phyloP scores from a whole-genome alignment of 768 basidiomycete genomes.

The Leucosporidium yakuticum region DNA sequence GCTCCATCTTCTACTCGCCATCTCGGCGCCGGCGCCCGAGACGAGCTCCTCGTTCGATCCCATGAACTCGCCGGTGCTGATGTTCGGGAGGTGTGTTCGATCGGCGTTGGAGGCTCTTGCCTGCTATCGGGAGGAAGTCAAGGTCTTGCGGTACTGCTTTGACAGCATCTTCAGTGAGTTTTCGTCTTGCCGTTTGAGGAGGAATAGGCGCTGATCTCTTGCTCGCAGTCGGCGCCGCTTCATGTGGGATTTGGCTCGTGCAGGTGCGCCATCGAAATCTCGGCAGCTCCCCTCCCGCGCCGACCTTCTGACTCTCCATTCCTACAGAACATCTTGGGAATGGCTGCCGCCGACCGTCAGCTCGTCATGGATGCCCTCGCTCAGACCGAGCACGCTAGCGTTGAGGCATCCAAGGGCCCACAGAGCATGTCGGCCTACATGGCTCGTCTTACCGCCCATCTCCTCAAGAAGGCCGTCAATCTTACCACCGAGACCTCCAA shows the following conservation, averaged over 20 bases:
- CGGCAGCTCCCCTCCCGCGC: neutral
- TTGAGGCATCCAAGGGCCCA: neutral
- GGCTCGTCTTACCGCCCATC: neutral
- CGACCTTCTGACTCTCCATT: neutral
- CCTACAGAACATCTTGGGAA: too few species aligned
- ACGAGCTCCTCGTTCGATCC: neutral
- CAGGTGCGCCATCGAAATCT: conserved; percentile 2
- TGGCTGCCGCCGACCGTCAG: too few species aligned
- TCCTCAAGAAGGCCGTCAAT: neutral
- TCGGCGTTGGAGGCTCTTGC: neutral
- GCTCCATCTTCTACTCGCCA: conserved; percentile 12
- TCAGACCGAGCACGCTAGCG: conserved; percentile 2
- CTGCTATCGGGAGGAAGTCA: too few species aligned
- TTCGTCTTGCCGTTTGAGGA: too few species aligned
- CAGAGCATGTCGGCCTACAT: conserved; percentile 16
- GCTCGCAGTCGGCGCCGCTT: conserved; percentile 5
- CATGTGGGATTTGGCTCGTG: conserved; percentile 12
- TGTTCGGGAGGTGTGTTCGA: neutral
- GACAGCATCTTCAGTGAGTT: conserved; percentile 8
- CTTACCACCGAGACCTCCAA: neutral
- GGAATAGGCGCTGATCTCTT: neutral
- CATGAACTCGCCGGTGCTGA: neutral
- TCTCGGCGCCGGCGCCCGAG: neutral
- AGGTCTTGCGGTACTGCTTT: neutral
- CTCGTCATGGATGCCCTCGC: neutral